Base-by-base conservation (phyloP, 148 eudicot species). In the Bassia scoparia region DNA sequence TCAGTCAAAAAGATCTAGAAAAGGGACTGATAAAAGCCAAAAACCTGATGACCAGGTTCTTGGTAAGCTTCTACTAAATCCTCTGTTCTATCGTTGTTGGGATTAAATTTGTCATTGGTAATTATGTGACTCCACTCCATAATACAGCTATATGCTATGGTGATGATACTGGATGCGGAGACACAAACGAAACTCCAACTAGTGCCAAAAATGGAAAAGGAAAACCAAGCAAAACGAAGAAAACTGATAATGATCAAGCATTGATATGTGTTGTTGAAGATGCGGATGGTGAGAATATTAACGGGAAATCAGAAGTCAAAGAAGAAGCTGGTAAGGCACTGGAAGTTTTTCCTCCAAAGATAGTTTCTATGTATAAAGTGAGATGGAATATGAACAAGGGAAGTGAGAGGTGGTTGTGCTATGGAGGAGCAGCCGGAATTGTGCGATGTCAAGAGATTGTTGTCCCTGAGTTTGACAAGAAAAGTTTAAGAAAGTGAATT, bases 321-420 rank as follows among this genome's bases (percentile, higher is more conserved):
- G 70, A 48, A 10, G 56, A 82, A 61, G 70, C 16, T 44, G 73
- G 34, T 53, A 43, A 59, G 60, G 81, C 80, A 72, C 14, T 83
- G 2, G 92, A 89, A 70, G 71, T 58, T 17, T 70, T 86, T 4
- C 96, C 98, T 74, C 74, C 96, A 4, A 91, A 89, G 82, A 43
- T 72, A 2, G 83, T 86, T 37, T 89, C 98, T 6, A 86, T 91
- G 87, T 89, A 95, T 58, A 83, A 74, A 76, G 90, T 95, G 61
- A 83, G 96, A 85, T 95, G 98, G 98, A 95, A 91, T 69, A 81
- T 89, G 86, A 95, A 95, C 74, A 86, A 80, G 77, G 98, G 96
- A 30, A 84, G 98, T 76, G 89, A 87, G 83, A 89, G 84, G 61
- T 95, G 96, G 98, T 69, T 89, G 23, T 94, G 93, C 83, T 89